Evolutionary conservation across 129 eudicot species (phyloP), one percentile per base, ranked within the genome.

Genomic region (Ambrosia artemisiifolia): DNA sequence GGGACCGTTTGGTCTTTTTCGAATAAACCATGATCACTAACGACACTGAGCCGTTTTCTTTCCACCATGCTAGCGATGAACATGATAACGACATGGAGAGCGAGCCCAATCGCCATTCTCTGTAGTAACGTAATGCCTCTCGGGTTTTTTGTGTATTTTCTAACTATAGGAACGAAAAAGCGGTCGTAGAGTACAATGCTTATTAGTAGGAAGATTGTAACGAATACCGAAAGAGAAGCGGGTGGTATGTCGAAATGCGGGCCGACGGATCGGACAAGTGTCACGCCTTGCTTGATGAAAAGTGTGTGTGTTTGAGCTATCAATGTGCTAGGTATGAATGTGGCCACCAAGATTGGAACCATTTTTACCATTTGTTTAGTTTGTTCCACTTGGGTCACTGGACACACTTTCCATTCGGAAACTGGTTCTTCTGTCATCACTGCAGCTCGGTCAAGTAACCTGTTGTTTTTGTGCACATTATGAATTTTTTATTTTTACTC

Each of bases 61-160:
- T 92, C 98, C 14, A 79, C 82, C 1, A 83, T 1, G 43, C 91
- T 85, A 2, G 96, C 94, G 6, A 89, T 70, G 19, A 69, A 17
- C 95, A 92, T 92, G 69, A 89, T 82, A 13, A 87, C 2, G 47
- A 87, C 77, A 77, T 92, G 96, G 47, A 92, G 59, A n/a, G 43
- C 57, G 59, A 88, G 63, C 3, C 98, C 98, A 1, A 92, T 86
- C 20, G 84, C 91, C 89, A 89, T 83, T 47, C 98, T 82, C 63
- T 92, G 95, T n/a, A 92, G 96, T 13, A 92, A 66, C 12, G 85
- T 85, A 44, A 92, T 82, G 33, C 98, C 98, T 83, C 98, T 87
- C 0, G 98, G 98, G 71, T 92, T 92, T 14, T 85, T 87, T 10
- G 96, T 92, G 88, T 79, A 81, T 65, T 63, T 89, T 63, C 70